A percentile compares a stretch with the other conserved stretches of the same genome.
phyloP scores from a whole-genome alignment of 805 yeast genomes.

The Clavispora asparagi region DNA sequence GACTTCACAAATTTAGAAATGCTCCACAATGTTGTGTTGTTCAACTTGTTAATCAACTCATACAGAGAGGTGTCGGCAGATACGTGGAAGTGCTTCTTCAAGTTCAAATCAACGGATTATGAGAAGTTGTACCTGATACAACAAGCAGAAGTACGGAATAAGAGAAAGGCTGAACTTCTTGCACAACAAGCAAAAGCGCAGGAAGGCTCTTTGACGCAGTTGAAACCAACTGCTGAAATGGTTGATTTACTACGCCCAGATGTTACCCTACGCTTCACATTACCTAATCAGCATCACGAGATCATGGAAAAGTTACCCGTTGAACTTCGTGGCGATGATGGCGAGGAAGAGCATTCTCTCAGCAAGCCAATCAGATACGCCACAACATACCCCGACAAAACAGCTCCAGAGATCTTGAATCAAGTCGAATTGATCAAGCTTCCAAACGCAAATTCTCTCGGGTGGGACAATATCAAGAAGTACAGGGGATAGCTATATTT shows the following conservation, averaged over 20 bases:
- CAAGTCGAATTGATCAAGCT: constrained; percentile 36
- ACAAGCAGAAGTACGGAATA: constrained; percentile 13
- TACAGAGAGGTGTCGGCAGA: constrained; percentile 35
- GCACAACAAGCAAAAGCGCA: constrained; percentile 5
- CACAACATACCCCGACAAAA: constrained; percentile 24
- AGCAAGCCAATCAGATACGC: constrained; percentile 33
- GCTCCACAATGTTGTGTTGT: constrained; percentile 39
- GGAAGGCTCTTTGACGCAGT: constrained; percentile 1
- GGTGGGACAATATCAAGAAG: constrained; percentile 40
- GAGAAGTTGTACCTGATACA: constrained; percentile 26
- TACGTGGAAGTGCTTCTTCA: constrained; percentile 36
- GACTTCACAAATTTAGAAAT: constrained; percentile 38
- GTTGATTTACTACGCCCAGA: constrained; percentile 12
- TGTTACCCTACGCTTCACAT: constrained; percentile 22
- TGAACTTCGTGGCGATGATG: constrained; percentile 23
- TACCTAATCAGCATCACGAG: constrained; percentile 31
- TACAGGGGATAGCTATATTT: constrained; percentile 11
- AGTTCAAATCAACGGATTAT: constrained; percentile 34
- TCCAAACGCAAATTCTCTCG: constrained; percentile 39
- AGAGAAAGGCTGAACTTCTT: constrained; percentile 6
- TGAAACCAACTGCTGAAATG: constrained; percentile 10
- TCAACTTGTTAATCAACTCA: constrained; percentile 34
- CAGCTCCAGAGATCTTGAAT: constrained; percentile 29
- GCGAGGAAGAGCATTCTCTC: constrained; percentile 14
- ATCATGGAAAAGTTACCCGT: constrained; percentile 28